Evolutionary conservation across 352 stramenopile genomes (phyloP).

Genomic region (Phytophthora cajani): DNA sequence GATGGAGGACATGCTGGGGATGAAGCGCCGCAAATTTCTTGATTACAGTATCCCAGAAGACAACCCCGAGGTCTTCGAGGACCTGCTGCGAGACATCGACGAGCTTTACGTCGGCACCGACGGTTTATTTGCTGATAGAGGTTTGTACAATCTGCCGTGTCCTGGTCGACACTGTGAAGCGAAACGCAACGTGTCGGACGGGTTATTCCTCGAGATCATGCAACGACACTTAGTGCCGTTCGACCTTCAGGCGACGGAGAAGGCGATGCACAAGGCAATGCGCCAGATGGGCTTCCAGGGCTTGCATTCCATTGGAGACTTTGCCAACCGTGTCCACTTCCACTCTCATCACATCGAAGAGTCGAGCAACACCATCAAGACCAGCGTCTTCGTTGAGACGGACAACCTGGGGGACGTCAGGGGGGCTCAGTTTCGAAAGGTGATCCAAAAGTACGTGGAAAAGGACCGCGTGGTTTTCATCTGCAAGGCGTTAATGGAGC

Average conservation of each 20-base stretch:
- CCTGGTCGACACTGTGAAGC: conserved; percentile 27
- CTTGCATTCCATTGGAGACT: not conserved
- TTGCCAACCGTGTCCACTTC: not conserved
- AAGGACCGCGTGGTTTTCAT: conserved; percentile 29
- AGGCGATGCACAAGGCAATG: conserved; percentile 20
- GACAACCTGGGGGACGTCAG: not conserved
- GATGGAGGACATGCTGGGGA: conserved; percentile 21
- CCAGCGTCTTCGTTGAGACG: conserved; percentile 6
- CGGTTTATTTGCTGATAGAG: conserved; percentile 19
- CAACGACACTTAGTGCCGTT: conserved; percentile 37
- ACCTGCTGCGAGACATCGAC: conserved; percentile 28
- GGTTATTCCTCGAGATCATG: conserved; percentile 36
- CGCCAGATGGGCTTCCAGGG: conserved; percentile 2
- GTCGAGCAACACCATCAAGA: conserved; percentile 11
- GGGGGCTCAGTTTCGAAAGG: conserved; percentile 13
- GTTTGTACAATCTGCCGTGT: conserved; percentile 22
- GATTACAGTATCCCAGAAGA: conserved; percentile 1
- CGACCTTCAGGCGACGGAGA: conserved; percentile 2
- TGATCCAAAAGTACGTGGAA: conserved; percentile 32
- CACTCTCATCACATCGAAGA: conserved; percentile 15
- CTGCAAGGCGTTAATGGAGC: conserved; percentile 28
- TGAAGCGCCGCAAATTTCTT: conserved; percentile 23
- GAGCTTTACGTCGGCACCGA: conserved; percentile 33
- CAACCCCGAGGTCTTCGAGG: conserved; percentile 17
- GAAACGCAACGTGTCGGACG: conserved; percentile 18